Evolutionary conservation across 805 yeast genomes (phyloP).

Genomic region (Saturnispora diversa): DNA sequence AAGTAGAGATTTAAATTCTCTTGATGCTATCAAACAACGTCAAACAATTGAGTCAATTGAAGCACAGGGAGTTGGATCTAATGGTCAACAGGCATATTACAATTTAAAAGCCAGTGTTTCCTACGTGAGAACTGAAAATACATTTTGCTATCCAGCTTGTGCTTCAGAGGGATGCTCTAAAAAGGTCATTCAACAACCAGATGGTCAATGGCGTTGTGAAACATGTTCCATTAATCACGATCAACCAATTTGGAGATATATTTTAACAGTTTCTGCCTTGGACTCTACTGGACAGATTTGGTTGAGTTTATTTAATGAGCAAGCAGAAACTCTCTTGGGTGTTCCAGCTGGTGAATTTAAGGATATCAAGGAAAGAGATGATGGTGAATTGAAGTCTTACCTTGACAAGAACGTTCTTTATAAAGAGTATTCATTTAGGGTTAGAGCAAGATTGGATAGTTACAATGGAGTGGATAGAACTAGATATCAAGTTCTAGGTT

Average conservation of each 20-base stretch:
- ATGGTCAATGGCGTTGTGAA: conserved; percentile 88
- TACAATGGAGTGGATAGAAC: conserved; percentile 74
- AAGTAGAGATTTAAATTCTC: conserved; percentile 27
- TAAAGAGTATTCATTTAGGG: conserved; percentile 64
- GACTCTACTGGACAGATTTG: conserved; percentile 81
- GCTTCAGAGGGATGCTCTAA: conserved; percentile 67
- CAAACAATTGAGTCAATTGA: conserved; percentile 60
- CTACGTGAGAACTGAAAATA: conserved; percentile 59
- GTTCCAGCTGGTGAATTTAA: conserved; percentile 56
- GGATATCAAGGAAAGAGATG: conserved; percentile 40
- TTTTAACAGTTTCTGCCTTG: conserved; percentile 64
- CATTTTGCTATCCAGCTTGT: conserved; percentile 86
- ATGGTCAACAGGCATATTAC: conserved; percentile 76
- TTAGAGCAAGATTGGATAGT: conserved; percentile 75
- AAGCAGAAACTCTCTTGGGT: conserved; percentile 58
- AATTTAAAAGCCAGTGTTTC: conserved; percentile 65
- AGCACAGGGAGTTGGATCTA: conserved; percentile 59
- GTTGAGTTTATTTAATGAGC: conserved; percentile 81
- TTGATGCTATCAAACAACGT: conserved; percentile 44
- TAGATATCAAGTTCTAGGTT: conserved; percentile 58
- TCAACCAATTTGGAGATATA: conserved; percentile 71
- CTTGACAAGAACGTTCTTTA: conserved; percentile 37
- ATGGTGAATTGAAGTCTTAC: conserved; percentile 27
- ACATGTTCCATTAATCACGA: conserved; percentile 67
- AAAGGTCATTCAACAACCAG: conserved; percentile 68